phyloP scores from a whole-genome alignment of 2,329 filamentous ascomycete species.

The Calonectria pseudoturangicola region DNA sequence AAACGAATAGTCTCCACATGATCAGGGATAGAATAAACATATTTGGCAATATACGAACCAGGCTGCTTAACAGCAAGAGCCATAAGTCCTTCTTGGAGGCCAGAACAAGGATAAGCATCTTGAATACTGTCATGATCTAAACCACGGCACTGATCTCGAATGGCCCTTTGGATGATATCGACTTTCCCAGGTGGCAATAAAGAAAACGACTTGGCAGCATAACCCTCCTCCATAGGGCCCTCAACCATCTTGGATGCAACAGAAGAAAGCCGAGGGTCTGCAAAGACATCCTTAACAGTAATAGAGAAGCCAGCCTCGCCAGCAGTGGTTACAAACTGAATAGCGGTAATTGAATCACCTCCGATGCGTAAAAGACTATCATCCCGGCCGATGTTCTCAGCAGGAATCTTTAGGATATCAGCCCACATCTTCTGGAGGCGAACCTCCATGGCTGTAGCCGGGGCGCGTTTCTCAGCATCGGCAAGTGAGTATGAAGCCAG shows the following conservation, averaged over 20 bases:
- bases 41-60: slow-evolving; percentile 25
- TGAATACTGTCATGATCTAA: slow-evolving; percentile 1
- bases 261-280: slow-evolving; percentile 14
- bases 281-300: slow-evolving; percentile 32
- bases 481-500: slow-evolving; percentile 37
- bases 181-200: neutral
- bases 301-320: slow-evolving; percentile 19
- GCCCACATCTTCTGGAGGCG: slow-evolving; percentile 60
- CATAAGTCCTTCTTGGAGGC: slow-evolving; percentile 25
- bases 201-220: neutral
- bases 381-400: slow-evolving; percentile 42
- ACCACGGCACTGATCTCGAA: slow-evolving; percentile 16
- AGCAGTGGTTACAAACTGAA: slow-evolving; percentile 49
- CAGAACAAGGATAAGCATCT: slow-evolving; percentile 23
- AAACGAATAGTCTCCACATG: slow-evolving; percentile 10
- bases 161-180: neutral
- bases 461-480: slow-evolving; percentile 18
- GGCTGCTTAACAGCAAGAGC: slow-evolving; percentile 23
- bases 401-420: slow-evolving; percentile 53
- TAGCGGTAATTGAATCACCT: slow-evolving; percentile 35
- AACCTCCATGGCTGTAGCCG: slow-evolving; percentile 17
- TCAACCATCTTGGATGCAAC: slow-evolving; percentile 16
- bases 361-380: slow-evolving; percentile 26
- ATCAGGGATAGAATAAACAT: slow-evolving; percentile 19
- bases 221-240: neutral